Conservation (phyloP, 2,329 filamentous ascomycete genomes). For the Scedosporium minutisporum region DNA sequence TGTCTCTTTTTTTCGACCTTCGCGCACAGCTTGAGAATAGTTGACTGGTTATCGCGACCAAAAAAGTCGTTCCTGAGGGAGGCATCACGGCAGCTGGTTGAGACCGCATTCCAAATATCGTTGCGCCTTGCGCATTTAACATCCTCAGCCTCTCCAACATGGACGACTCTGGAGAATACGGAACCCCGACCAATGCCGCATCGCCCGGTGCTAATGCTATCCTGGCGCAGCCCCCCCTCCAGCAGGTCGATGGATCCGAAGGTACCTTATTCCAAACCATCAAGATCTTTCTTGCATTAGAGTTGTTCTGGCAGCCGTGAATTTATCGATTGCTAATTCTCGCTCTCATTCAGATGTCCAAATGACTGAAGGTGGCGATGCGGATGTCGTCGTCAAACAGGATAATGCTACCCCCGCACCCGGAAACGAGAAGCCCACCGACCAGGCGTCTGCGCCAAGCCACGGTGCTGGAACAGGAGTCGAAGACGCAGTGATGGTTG, state of each 20-base stretch:
- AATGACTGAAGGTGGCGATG: conserved; percentile 45
- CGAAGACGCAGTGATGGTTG: conserved; percentile 62
- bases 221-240: conserved; percentile 44
- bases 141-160: conserved; percentile 29
- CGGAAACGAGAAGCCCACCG: conserved; percentile 33
- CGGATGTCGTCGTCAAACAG: conserved; percentile 46
- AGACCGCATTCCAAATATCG: background rate
- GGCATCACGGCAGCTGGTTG: too few relatives aligned
- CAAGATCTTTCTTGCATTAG: too few relatives aligned
- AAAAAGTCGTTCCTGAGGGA: too few relatives aligned
- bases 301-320: too few relatives aligned
- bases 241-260: conserved; percentile 32
- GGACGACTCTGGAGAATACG: conserved; percentile 50
- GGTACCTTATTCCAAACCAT: conserved; percentile 25
- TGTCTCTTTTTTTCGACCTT: background rate
- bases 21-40: background rate
- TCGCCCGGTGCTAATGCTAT: conserved; percentile 48
- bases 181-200: conserved; percentile 45
- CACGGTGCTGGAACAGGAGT: conserved; percentile 46
- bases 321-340: background rate
- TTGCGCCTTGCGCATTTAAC: conserved; percentile 9
- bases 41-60: too few relatives aligned
- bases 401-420: conserved; percentile 49
- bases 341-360: conserved; percentile 41
- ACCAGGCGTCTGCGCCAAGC: conserved; percentile 5